These are phyloP conservation scores for Leishmania lainsoni DNA, from an alignment of 208 protist species.

Conservation along the genomic window DNA sequence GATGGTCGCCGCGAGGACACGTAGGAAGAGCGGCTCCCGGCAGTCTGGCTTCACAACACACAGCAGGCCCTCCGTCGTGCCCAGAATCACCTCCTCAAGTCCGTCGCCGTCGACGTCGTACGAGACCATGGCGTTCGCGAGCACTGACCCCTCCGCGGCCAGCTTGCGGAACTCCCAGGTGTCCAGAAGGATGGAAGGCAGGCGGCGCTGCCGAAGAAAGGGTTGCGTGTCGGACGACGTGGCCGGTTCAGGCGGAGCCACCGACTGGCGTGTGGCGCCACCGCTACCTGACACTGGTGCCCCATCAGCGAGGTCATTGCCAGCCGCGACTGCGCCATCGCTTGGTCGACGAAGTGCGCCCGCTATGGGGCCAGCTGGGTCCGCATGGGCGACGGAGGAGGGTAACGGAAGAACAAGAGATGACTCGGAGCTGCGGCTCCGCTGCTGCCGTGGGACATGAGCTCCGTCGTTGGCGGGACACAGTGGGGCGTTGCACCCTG, in stretches of 20 bases:
- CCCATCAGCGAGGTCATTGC: background rate
- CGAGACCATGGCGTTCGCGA: conserved; percentile 77
- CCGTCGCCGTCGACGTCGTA: conserved; percentile 84
- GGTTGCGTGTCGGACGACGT: conserved; percentile 12
- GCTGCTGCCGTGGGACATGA: background rate
- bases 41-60: conserved; percentile 76
- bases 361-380: background rate
- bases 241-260: background rate
- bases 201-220: conserved; percentile 27
- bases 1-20: conserved; percentile 77
- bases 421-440: background rate
- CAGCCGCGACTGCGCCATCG: background rate
- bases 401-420: background rate
- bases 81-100: conserved; percentile 82
- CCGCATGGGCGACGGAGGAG: background rate
- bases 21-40: conserved; percentile 62
- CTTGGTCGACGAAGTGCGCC: background rate
- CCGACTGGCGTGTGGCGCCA: background rate
- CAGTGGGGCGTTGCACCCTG: too few species aligned
- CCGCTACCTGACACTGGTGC: background rate
- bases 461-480: background rate
- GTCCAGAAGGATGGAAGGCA: conserved; percentile 75
- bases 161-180: conserved; percentile 89
- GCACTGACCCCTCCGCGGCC: conserved; percentile 73
- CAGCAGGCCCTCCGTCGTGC: conserved; percentile 83